Conservation (phyloP, 495 filamentous ascomycete genomes). For the Paragyromitra xinjiangensis region DNA sequence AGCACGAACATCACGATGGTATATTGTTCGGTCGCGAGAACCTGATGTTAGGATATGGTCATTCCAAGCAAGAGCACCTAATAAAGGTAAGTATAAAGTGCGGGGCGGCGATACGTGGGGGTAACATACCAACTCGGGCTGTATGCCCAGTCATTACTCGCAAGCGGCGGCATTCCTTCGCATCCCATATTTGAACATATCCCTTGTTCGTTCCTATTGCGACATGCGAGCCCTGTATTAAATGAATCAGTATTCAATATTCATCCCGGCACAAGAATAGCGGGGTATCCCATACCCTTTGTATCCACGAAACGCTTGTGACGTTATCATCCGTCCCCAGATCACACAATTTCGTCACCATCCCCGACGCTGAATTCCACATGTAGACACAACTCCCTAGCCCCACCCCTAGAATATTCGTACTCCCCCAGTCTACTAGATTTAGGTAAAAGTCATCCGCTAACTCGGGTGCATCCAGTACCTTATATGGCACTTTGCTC, state of each 20-base stretch:
- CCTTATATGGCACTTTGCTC: constrained; percentile 96
- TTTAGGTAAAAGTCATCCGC: constrained; percentile 98
- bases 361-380: constrained; percentile 90
- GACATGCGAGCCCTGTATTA: constrained; percentile 81
- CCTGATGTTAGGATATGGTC: constrained; percentile 96
- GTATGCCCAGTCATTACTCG: constrained; percentile 97
- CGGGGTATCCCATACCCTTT: constrained; percentile 64
- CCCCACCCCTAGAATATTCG: constrained; percentile 90
- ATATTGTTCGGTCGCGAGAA: constrained; percentile 90
- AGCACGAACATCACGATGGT: constrained; percentile 93
- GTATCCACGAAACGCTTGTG: constrained; percentile 97
- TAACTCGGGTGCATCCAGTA: constrained; percentile 92
- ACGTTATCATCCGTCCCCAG: constrained; percentile 86
- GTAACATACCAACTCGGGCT: constrained; percentile 73
- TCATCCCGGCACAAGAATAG: constrained; percentile 4
- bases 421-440: constrained; percentile 97
- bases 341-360: constrained; percentile 91
- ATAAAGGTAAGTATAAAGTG: constrained; percentile 17
- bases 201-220: constrained; percentile 94
- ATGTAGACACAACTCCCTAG: constrained; percentile 95
- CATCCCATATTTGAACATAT: constrained; percentile 97
- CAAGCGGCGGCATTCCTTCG: constrained; percentile 79
- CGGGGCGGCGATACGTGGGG: background rate
- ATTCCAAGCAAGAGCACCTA: constrained; percentile 88
- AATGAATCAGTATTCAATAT: constrained; percentile 27